Base-by-base conservation (phyloP, 2,329 filamentous ascomycete genomes). In the Penicillium sp. region DNA sequence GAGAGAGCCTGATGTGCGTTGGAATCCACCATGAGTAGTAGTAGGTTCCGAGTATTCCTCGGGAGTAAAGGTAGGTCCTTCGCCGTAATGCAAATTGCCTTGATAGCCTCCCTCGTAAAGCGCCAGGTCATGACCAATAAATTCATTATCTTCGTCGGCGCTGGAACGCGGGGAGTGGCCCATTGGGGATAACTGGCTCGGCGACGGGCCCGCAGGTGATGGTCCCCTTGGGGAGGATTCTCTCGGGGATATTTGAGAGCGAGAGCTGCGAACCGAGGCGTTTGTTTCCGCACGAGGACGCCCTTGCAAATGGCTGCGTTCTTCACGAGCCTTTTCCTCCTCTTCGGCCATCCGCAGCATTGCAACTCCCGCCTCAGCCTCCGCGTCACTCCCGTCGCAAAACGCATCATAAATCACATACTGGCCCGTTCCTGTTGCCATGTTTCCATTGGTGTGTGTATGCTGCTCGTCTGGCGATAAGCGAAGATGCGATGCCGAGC, bases 281-380 rank as follows among this genome's bases (percentile, higher is more conserved):
- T 76, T 74, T 13, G 80, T 78, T 59, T 80, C 78, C 63, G 83
- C 85, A 60, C 83, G 82, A 51, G 83, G 80, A 43, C 85, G 84
- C 17, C 74, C 76, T 54, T 80, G 64, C 18, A 64, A 51, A 20
- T 63, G 59, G 32, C 59, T 51, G 21, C 56, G 58, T 39, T 74
- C 71, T 21, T 68, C 79, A 37, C 82, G 78, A 5, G 74, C 78
- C 44, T 86, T 84, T 53, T 95, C 89, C 68, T 86, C 80, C 68
- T 91, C 84, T 55, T 96, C 91, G 4, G 91, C 91, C 74, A 92
- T 84, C 52, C 86, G 85, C 81, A 97, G 85, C 59, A 91, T 91
- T 67, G 89, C 83, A 45, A 95, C 76, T 13, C 94, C 93, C 54
- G 90, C 90, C 32, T 88, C 86, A 17, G 89, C 93, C 70, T 97